Conservation (phyloP, 2,329 filamentous ascomycete genomes). For the Ophiocordyceps camponoti-floridani region DNA sequence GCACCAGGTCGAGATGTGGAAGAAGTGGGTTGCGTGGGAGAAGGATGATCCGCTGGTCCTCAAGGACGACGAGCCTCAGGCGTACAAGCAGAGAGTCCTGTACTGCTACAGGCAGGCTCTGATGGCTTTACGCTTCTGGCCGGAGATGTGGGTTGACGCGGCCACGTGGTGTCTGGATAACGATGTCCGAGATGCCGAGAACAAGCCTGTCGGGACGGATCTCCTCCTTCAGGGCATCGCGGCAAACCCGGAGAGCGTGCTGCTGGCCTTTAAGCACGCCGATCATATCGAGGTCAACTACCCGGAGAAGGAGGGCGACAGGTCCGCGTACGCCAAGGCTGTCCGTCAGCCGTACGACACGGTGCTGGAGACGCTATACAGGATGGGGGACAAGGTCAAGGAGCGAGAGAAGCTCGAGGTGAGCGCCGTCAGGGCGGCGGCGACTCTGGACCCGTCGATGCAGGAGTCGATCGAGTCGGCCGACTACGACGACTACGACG, state of each 20-base stretch:
- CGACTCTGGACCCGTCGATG: conserved; percentile 17
- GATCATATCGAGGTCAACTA: conserved; percentile 72
- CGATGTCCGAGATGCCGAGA: conserved; percentile 42
- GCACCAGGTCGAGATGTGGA: conserved; percentile 78
- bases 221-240: conserved; percentile 68
- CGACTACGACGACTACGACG: conserved; percentile 30
- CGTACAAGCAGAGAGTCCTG: conserved; percentile 61
- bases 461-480: conserved; percentile 22
- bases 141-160: conserved; percentile 89
- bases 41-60: conserved; percentile 81
- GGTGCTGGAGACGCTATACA: conserved; percentile 75
- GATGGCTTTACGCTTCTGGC: conserved; percentile 88
- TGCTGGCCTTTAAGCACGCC: conserved; percentile 76
- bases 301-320: conserved; percentile 58
- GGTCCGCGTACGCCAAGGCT: conserved; percentile 58
- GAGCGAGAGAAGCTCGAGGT: conserved; percentile 41
- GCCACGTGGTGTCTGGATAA: conserved; percentile 84
- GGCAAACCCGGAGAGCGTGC: conserved; percentile 84
- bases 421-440: conserved; percentile 35
- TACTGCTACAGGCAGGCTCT: conserved; percentile 88
- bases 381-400: conserved; percentile 57
- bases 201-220: conserved; percentile 44
- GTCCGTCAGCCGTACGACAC: conserved; percentile 73
- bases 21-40: conserved; percentile 88
- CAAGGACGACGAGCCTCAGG: conserved; percentile 58